Conservation (phyloP, 345 rosid genomes). For the Erodium maritimum region DNA sequence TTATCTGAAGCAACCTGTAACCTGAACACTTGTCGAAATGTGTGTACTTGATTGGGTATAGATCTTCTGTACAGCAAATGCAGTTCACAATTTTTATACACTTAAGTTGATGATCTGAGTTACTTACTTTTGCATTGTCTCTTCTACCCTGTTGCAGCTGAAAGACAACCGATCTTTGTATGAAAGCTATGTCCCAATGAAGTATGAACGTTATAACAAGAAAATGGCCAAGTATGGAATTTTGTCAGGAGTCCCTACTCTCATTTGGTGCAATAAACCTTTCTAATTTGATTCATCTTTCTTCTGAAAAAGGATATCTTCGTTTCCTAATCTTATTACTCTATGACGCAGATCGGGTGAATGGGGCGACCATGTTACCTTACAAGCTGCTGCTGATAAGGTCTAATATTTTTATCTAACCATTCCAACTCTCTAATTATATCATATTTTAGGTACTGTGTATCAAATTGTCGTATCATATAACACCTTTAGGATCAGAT, state of each 20-base stretch:
- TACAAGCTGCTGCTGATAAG: conserved; percentile 97
- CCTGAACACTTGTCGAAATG: no score
- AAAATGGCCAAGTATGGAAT: conserved; percentile 74
- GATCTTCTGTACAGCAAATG: not conserved
- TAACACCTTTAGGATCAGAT: not conserved
- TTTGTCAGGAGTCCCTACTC: not conserved
- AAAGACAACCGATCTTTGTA: conserved; percentile 54
- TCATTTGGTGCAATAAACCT: not conserved
- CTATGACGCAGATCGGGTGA: conserved; percentile 61
- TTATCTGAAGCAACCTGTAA: no score
- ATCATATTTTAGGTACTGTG: no score
- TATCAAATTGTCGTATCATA: no score
- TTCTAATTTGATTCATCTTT: conserved; percentile 1
- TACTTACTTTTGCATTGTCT: conserved; percentile 8
- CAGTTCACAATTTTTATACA: not conserved
- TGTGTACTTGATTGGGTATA: no score
- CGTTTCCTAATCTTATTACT: not conserved
- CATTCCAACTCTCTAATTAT: not conserved
- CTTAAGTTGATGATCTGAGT: not conserved
- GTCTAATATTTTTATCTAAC: conserved; percentile 7
- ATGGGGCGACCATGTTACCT: conserved; percentile 92
- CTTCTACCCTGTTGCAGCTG: conserved; percentile 40
- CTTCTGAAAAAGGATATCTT: not conserved
- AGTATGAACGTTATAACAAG: conserved; percentile 72
- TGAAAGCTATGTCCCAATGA: conserved; percentile 90